phyloP scores from a whole-genome alignment of 1,284 basidiomycete species.

The Papiliotrema terrestris region DNA sequence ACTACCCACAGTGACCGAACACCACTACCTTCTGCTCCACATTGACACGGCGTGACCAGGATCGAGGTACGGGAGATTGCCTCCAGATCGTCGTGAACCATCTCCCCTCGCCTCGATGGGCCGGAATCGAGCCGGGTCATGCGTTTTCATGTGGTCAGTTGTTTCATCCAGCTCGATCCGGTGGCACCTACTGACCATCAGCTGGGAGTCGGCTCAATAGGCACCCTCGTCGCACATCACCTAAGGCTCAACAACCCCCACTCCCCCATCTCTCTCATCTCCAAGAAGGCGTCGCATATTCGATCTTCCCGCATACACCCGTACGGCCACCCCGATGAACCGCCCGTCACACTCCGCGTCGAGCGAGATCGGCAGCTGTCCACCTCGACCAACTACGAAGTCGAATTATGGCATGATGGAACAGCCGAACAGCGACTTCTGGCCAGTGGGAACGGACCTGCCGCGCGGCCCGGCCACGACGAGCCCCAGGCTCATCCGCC shows the following conservation, averaged over 20 bases:
- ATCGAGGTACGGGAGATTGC: no score
- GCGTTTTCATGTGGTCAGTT: slow-evolving; percentile 45
- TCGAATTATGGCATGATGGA: slow-evolving; percentile 13
- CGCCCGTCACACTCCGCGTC: background rate
- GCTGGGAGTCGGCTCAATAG: slow-evolving; percentile 74
- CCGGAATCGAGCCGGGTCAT: slow-evolving; percentile 14
- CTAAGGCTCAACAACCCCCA: slow-evolving; percentile 58
- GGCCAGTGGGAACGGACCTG: background rate
- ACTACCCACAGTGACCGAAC: no score
- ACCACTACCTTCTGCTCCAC: no score
- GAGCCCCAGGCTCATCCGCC: background rate
- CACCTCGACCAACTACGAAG: slow-evolving; percentile 20
- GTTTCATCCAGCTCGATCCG: background rate
- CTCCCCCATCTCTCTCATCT: slow-evolving; percentile 65
- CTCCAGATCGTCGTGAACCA: background rate
- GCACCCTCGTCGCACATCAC: slow-evolving; percentile 73
- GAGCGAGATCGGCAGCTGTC: slow-evolving; percentile 5
- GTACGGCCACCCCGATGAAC: background rate
- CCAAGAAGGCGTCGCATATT: slow-evolving; percentile 47
- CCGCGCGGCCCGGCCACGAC: background rate
- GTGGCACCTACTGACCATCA: slow-evolving; percentile 4
- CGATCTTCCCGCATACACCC: slow-evolving; percentile 1
- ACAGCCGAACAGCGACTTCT: background rate
- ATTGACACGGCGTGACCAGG: no score
- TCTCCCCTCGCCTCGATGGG: background rate